Conservation (phyloP, 1,139 yeast genomes). For the Hansenula sp. region DNA sequence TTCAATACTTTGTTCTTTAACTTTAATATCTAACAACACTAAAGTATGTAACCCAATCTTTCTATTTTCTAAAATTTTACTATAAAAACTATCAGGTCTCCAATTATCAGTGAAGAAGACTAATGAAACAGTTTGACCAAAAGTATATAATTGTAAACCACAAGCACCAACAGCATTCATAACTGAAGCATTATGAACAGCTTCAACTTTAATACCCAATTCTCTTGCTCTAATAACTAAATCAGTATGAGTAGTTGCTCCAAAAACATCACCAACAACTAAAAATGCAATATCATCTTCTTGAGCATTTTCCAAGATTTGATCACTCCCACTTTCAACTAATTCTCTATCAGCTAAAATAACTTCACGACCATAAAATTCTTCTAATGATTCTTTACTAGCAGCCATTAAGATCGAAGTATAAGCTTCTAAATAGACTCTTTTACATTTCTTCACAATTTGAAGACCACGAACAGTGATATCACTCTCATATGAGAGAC, state of each 20-base stretch:
- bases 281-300: slow-evolving; percentile 83
- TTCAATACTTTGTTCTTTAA: slow-evolving; percentile 92
- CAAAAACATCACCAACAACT: slow-evolving; percentile 97
- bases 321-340: slow-evolving; percentile 86
- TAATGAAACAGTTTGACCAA: slow-evolving; percentile 94
- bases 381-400: slow-evolving; percentile 58
- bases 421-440: slow-evolving; percentile 92
- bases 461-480: slow-evolving; percentile 94
- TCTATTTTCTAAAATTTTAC: slow-evolving; percentile 84
- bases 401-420: slow-evolving; percentile 96
- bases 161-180: slow-evolving; percentile 99
- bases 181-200: slow-evolving; percentile 92
- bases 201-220: slow-evolving; percentile 68
- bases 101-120: slow-evolving; percentile 93
- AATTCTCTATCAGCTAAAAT: slow-evolving; percentile 90
- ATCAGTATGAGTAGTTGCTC: slow-evolving; percentile 98
- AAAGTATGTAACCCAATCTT: slow-evolving; percentile 88
- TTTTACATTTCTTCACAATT: slow-evolving; percentile 71
- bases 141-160: slow-evolving; percentile 90
- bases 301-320: slow-evolving; percentile 71
- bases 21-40: slow-evolving; percentile 85
- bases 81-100: slow-evolving; percentile 95
- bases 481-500: slow-evolving; percentile 83
- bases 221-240: slow-evolving; percentile 87
- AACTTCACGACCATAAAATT: slow-evolving; percentile 80